These are phyloP conservation scores for Schrenkiella parvula DNA, from an alignment of 345 rosid genomes.

Conservation along the genomic window DNA sequence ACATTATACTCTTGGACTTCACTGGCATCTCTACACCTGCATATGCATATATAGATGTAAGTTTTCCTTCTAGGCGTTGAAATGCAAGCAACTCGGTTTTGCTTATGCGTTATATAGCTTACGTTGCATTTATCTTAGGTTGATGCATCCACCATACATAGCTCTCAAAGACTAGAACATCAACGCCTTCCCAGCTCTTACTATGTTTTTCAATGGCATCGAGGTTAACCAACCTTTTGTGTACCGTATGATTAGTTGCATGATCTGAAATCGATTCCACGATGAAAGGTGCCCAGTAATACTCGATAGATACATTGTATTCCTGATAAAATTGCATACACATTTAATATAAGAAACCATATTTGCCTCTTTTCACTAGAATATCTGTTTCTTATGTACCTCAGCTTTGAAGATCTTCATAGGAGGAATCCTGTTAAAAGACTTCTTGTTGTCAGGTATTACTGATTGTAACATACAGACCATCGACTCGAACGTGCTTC, in stretches of 20 bases:
- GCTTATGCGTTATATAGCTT: constrained; percentile 21
- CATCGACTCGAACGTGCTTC: constrained; percentile 92
- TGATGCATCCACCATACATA: constrained; percentile 97
- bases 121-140: constrained; percentile 84
- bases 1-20: constrained; percentile 59
- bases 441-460: constrained; percentile 63
- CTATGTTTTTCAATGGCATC: constrained; percentile 82
- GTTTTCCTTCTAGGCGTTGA: neutral
- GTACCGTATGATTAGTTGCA: constrained; percentile 85
- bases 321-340: constrained; percentile 48
- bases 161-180: constrained; percentile 76
- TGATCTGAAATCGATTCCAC: constrained; percentile 88
- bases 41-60: constrained; percentile 7
- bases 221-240: constrained; percentile 67
- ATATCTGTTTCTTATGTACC: constrained; percentile 36
- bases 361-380: neutral
- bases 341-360: neutral
- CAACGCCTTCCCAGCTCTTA: constrained; percentile 67
- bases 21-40: constrained; percentile 53
- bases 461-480: constrained; percentile 77
- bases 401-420: constrained; percentile 83
- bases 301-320: constrained; percentile 69
- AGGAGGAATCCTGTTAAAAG: constrained; percentile 69
- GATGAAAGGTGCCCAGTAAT: constrained; percentile 95
- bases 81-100: neutral